phyloP scores from a whole-genome alignment of 2,329 filamentous ascomycete species.

The Pseudocercospora vitis region DNA sequence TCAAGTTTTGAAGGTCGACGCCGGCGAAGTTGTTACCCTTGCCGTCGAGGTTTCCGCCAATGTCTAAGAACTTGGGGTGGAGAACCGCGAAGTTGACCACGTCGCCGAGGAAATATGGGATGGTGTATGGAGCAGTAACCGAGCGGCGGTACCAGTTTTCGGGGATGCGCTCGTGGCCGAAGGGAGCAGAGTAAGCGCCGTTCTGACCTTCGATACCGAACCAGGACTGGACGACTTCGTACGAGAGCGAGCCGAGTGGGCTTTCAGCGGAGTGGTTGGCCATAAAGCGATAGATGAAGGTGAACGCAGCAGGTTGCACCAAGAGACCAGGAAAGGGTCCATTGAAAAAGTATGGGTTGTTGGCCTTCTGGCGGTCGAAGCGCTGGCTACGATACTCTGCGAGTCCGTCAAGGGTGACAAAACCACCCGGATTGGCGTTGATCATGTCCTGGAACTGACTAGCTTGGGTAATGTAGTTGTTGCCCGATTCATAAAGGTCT shows the following conservation, averaged over 20 bases:
- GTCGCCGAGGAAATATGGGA: constrained; percentile 26
- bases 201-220: constrained; percentile 36
- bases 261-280: constrained; percentile 38
- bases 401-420: constrained; percentile 33
- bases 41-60: constrained; percentile 42
- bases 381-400: constrained; percentile 32
- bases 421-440: constrained; percentile 27
- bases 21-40: constrained; percentile 40
- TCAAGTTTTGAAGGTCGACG: constrained; percentile 40
- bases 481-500: constrained; percentile 37
- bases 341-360: constrained; percentile 26
- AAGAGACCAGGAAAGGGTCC: constrained; percentile 6
- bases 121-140: constrained; percentile 31
- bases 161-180: constrained; percentile 36
- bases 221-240: constrained; percentile 39
- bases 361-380: constrained; percentile 27
- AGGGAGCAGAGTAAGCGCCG: constrained; percentile 29
- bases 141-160: constrained; percentile 28
- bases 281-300: constrained; percentile 34
- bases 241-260: constrained; percentile 35
- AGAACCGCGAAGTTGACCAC: constrained; percentile 20
- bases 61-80: constrained; percentile 36
- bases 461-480: constrained; percentile 23
- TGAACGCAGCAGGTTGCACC: constrained; percentile 9
- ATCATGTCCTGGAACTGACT: constrained; percentile 32